Conservation (phyloP, 306 rosid genomes). For the Aeschynomene evenia region DNA sequence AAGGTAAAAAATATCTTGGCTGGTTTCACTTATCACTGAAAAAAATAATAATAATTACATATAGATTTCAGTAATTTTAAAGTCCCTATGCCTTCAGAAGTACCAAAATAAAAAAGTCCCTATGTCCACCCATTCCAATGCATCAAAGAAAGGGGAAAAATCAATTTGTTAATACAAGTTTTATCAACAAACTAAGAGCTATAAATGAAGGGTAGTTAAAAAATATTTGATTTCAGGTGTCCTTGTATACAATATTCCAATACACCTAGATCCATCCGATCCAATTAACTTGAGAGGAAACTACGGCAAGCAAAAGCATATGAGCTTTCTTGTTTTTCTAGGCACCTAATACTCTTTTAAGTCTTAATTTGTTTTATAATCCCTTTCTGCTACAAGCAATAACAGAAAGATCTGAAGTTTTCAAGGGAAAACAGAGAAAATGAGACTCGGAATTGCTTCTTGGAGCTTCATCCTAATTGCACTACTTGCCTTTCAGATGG, state of each 20-base stretch:
- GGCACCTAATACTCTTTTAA: background rate
- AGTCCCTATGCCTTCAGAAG: too few relatives aligned
- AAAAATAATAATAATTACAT: too few relatives aligned
- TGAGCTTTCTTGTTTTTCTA: conserved; percentile 3
- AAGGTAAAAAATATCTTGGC: too few relatives aligned
- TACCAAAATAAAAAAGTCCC: too few relatives aligned
- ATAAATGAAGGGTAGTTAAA: too few relatives aligned
- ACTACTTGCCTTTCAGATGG: conserved; percentile 35
- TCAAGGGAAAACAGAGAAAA: conserved; percentile 34
- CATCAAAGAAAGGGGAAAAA: too few relatives aligned
- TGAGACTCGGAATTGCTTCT: conserved; percentile 30
- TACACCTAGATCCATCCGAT: background rate
- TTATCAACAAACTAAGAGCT: too few relatives aligned
- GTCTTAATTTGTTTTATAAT: background rate
- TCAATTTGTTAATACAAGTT: too few relatives aligned
- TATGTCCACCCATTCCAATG: too few relatives aligned
- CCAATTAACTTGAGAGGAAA: background rate
- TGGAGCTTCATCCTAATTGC: conserved; percentile 40
- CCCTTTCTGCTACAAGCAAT: background rate
- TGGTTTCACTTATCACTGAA: too few relatives aligned
- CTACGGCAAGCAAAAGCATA: background rate
- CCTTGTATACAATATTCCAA: background rate
- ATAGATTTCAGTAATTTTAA: too few relatives aligned
- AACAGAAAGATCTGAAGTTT: background rate
- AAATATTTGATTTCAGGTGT: background rate